Base-by-base conservation (phyloP, 176 grass and related monocot species). In the Chrysopogon serrulatus region DNA sequence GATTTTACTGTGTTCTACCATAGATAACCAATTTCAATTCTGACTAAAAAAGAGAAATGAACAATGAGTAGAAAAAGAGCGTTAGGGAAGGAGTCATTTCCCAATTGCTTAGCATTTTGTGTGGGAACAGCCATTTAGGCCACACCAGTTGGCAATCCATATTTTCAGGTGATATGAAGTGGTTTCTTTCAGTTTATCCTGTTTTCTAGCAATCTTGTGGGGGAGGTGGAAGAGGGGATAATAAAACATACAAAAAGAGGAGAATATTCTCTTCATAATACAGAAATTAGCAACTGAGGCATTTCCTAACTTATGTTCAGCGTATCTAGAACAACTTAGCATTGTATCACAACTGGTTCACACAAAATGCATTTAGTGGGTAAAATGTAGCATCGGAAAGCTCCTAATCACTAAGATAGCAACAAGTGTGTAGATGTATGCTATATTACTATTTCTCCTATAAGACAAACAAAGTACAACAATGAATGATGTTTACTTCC, bases 381-480 rank as follows among this genome's bases (percentile, higher is more conserved):
- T 10, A 60, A 60, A 54, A 74, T 1, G n/a, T 27, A 40, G 66
- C 47, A 71, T 74, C 40, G 4, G 16, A 44, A 83, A 42, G 67
- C 12, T 18, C 33, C 73, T 56, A 23, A 36, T 23, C 54, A 78
- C 33, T 71, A 19, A 51, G 81, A 51, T 79, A 84, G 67, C 32
- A 79, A 68, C 48, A 79, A n/a, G n/a, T n/a, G n/a, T n/a, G n/a
- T n/a, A 30, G 17, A 47, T 56, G 48, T 37, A 76, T n/a, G 72
- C 17, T n/a, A n/a, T n/a, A n/a, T n/a, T n/a, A n/a, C n/a, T 19
- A 75, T 40, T 62, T 33, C 24, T 31, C 60, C 62, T 65, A 68
- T 39, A 82, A 60, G 60, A 77, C 27, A 86, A 68, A 90, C 5
- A 45, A n/a, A 32, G 6, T 68, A 79, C 44, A 17, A 45, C 34